Evolutionary conservation across 2,329 filamentous ascomycete species (phyloP).

Genomic region (Boeremia exigua): DNA sequence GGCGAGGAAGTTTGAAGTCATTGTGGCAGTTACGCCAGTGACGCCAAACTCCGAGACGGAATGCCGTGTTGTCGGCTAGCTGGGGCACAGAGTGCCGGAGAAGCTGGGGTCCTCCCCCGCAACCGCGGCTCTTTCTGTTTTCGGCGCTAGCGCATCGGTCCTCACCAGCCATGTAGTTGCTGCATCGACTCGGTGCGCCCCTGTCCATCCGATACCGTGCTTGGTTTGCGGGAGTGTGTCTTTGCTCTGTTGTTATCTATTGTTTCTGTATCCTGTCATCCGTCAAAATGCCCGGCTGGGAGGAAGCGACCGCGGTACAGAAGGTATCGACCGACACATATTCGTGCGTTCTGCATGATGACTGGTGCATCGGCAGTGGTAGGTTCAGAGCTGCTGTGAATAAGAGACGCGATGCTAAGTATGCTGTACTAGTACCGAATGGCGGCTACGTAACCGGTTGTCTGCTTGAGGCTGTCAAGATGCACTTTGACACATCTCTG

Average conservation of each 20-base stretch:
- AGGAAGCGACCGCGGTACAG: constrained; percentile 57
- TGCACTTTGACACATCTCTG: constrained; percentile 66
- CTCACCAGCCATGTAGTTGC: constrained; percentile 12
- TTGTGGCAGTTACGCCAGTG: constrained; percentile 15
- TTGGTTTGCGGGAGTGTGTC: background rate
- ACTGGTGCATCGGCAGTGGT: constrained; percentile 72
- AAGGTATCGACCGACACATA: constrained; percentile 64
- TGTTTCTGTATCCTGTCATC: background rate
- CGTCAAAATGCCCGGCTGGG: constrained; percentile 49
- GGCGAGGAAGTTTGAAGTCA: constrained; percentile 14
- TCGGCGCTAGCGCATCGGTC: constrained; percentile 16
- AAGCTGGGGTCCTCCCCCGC: constrained; percentile 21
- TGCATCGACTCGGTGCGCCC: background rate
- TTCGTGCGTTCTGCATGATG: constrained; percentile 59
- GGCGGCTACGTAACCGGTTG: constrained; percentile 72
- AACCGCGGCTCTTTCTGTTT: constrained; percentile 33
- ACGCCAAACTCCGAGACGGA: constrained; percentile 18
- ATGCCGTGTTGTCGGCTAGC: constrained; percentile 21
- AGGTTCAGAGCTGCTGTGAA: constrained; percentile 20
- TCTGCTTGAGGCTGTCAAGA: constrained; percentile 64
- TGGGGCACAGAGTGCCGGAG: constrained; percentile 19
- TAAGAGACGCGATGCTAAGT: background rate
- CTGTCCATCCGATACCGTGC: background rate
- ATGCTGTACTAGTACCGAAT: constrained; percentile 68
- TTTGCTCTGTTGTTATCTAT: background rate